Evolutionary conservation across 306 rosid genomes (phyloP).

Genomic region (Prunus davidiana): DNA sequence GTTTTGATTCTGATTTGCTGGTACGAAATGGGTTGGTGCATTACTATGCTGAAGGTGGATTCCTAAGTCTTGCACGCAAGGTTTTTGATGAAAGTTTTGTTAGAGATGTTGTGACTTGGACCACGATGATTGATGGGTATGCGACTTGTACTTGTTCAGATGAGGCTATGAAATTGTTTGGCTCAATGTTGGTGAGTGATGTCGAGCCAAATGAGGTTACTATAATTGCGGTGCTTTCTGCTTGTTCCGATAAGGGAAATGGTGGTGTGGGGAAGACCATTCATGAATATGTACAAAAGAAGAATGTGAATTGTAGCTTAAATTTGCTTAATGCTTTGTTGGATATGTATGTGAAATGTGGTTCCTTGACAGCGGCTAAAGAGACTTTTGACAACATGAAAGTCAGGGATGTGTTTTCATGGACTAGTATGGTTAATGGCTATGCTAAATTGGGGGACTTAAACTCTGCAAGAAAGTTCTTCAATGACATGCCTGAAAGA

Average conservation of each 20-base stretch:
- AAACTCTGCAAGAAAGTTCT: constrained; percentile 56
- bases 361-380: constrained; percentile 36
- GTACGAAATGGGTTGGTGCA: constrained; percentile 64
- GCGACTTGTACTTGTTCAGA: constrained; percentile 29
- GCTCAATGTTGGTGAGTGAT: constrained; percentile 46
- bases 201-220: constrained; percentile 80
- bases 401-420: constrained; percentile 60
- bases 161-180: constrained; percentile 52
- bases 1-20: constrained; percentile 50
- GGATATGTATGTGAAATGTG: constrained; percentile 74
- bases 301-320: constrained; percentile 27
- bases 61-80: constrained; percentile 43
- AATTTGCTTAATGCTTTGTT: constrained; percentile 57
- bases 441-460: constrained; percentile 67
- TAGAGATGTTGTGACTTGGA: constrained; percentile 83
- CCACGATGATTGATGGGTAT: constrained; percentile 74
- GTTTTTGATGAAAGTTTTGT: constrained; percentile 58
- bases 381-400: constrained; percentile 57
- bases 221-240: constrained; percentile 50
- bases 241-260: constrained; percentile 46
- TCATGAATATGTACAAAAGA: constrained; percentile 35
- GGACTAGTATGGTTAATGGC: constrained; percentile 85
- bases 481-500: constrained; percentile 58
- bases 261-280: constrained; percentile 40
- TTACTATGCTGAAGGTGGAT: constrained; percentile 39